A percentile compares a stretch with the other conserved stretches of the same genome.
Conservation (phyloP, 768 basidiomycete genomes). For the Asterophora lycoperdoides region DNA sequence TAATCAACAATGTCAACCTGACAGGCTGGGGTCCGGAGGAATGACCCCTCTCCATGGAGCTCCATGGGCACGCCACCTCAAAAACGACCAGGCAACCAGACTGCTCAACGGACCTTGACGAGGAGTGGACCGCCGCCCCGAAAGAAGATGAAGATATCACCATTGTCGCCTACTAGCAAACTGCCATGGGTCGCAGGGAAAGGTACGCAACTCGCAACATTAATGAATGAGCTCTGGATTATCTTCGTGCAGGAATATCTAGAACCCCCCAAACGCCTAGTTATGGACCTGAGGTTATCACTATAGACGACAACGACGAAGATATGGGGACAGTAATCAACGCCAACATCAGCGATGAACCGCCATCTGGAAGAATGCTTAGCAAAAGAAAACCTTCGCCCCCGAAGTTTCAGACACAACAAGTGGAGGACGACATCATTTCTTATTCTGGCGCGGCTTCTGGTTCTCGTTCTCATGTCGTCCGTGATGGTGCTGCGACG, state of each 20-base stretch:
- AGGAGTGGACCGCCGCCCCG: not conserved
- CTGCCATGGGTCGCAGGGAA: not conserved
- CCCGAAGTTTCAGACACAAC: not conserved
- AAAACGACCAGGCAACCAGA: not conserved
- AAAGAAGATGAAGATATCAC: not conserved
- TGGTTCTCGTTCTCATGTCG: slow-evolving; percentile 9
- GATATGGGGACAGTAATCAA: slow-evolving; percentile 2
- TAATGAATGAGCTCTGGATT: not conserved
- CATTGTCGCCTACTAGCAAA: not conserved
- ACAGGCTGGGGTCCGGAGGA: not conserved
- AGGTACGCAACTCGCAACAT: not conserved
- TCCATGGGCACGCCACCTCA: not conserved
- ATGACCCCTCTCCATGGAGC: not conserved
- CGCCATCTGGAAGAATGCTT: not conserved
- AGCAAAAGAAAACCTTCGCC: slow-evolving; percentile 1
- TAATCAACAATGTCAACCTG: too few relatives aligned
- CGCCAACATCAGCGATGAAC: slow-evolving; percentile 2
- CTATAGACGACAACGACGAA: slow-evolving; percentile 7
- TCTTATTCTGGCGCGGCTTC: not conserved
- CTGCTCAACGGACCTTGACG: not conserved
- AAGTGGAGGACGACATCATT: not conserved
- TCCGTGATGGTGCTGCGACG: slow-evolving; percentile 15
- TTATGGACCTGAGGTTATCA: not conserved
- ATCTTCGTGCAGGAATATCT: not conserved
- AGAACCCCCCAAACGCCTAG: not conserved